Evolutionary conservation across 257 asterid genomes (phyloP), one percentile per base, ranked within the genome.

Genomic region (Osmanthus fragrans): DNA sequence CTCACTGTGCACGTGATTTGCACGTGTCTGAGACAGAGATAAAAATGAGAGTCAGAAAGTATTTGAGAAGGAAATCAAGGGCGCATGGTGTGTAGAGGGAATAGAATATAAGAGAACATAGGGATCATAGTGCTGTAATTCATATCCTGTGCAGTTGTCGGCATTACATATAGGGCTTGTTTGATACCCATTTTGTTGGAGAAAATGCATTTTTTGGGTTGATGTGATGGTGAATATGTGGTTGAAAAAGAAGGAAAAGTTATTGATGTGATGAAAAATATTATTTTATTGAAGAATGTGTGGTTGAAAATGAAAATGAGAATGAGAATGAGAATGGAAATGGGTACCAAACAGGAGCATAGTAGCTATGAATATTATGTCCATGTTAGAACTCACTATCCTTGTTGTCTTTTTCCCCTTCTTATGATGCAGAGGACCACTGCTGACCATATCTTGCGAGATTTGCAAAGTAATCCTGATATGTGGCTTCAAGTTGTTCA

Each of bases 401-500:
- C 45, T 9, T 71, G 27, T 73, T 64, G 18, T 36, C 72, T 78
- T 72, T 54, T 19, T 68, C 49, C 66, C 60, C 77, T 42, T 81
- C 79, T 33, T 74, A 42, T 82, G 75, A 73, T 66, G 75, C 91
- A 96, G 98, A 92, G 98, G 85, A 79, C 89, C 80, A 93, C 97
- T 32, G 98, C 99, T 4, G 98, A 96, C 82, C 95, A 82, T 83
- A 88, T 96, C 71, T 86, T 96, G 91, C 91, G 98, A 40, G 99
- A 93, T 82, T 83, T 96, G 89, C 99, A 96, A 89, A 88, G 83
- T 73, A 93, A 92, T 80, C 97, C 95, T 4, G 97, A 93, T 73
- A 96, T 88, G 97, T 96, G 99, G 99, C 98, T 92, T 86, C 99
- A 93, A 93, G 99, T 96, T 78, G 98, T 92, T 83, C 98, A 93